phyloP scores from a whole-genome alignment of 805 yeast species.

The Starmerella apis region DNA sequence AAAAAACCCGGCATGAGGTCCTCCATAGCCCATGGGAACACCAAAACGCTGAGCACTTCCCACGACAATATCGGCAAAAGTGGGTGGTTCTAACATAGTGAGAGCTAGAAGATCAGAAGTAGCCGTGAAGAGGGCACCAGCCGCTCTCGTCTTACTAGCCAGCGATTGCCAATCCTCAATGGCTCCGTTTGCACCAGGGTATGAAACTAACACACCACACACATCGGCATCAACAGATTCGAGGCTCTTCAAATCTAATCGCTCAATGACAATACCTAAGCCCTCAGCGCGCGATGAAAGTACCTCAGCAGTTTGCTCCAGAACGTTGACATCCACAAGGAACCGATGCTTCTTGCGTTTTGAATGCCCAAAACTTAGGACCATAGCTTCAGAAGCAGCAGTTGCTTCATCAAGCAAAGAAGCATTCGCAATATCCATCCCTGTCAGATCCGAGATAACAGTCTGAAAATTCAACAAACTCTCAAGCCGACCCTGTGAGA shows the following conservation, averaged over 20 bases:
- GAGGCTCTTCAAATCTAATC: slow-evolving; percentile 35
- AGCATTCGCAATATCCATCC: slow-evolving; percentile 89
- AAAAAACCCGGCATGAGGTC: slow-evolving; percentile 97
- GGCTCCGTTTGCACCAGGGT: slow-evolving; percentile 80
- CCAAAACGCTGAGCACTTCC: slow-evolving; percentile 95
- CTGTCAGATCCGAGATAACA: slow-evolving; percentile 80
- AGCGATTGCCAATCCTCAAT: slow-evolving; percentile 45
- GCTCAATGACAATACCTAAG: slow-evolving; percentile 48
- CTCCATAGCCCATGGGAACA: slow-evolving; percentile 96
- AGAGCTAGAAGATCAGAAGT: slow-evolving; percentile 91
- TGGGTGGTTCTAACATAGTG: slow-evolving; percentile 75
- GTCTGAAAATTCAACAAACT: slow-evolving; percentile 87
- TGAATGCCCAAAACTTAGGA: slow-evolving; percentile 56
- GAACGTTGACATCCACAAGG: slow-evolving; percentile 65
- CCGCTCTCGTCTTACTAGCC: slow-evolving; percentile 54
- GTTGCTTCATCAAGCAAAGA: slow-evolving; percentile 93
- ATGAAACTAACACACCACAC: slow-evolving; percentile 81
- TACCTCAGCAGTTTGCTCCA: slow-evolving; percentile 79
- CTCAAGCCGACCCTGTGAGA: slow-evolving; percentile 92
- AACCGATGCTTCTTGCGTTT: slow-evolving; percentile 59
- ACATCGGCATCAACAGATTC: slow-evolving; percentile 36
- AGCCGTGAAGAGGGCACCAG: slow-evolving; percentile 67
- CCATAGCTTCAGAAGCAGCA: slow-evolving; percentile 96
- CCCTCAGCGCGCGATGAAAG: slow-evolving; percentile 69
- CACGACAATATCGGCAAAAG: slow-evolving; percentile 84